A percentile compares a stretch with the other conserved stretches of the same genome.
These are phyloP conservation scores for Blepharisma undulans DNA, from an alignment of 169 alveolate species.

Conservation along the genomic window DNA sequence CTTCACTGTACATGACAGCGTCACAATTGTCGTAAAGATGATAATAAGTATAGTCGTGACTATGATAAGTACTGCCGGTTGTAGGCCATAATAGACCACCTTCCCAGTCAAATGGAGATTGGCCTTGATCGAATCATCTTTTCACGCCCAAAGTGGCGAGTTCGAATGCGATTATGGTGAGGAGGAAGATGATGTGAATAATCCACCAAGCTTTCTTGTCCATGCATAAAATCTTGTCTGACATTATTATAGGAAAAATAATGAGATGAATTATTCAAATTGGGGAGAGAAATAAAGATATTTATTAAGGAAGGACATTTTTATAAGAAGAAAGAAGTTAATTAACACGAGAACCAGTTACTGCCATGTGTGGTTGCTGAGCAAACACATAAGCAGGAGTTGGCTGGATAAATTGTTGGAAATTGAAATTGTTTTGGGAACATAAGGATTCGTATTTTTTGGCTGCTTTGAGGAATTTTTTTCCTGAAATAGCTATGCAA, in stretches of 20 bases:
- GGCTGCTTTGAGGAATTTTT: not conserved
- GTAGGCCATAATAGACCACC: constrained; percentile 30
- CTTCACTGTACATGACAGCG: not conserved
- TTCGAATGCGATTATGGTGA: not conserved
- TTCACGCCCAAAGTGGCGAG: constrained; percentile 2
- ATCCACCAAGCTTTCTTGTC: not conserved
- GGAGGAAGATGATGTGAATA: not conserved
- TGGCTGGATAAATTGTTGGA: not conserved
- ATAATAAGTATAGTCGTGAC: not conserved
- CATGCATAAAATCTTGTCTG: not conserved
- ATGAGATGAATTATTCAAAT: no score
- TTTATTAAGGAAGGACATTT: not conserved
- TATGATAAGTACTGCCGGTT: not conserved
- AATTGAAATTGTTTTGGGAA: not conserved
- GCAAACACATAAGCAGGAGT: not conserved
- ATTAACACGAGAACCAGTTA: not conserved
- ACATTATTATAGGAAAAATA: not conserved
- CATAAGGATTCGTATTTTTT: not conserved
- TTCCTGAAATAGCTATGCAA: not conserved
- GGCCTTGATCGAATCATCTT: constrained; percentile 25
- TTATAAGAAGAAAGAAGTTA: not conserved
- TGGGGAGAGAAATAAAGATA: not conserved
- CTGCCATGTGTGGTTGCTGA: not conserved
- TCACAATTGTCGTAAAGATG: not conserved
- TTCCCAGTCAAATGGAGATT: not conserved